These are phyloP conservation scores for Sarocladiaceae sp. DNA, from an alignment of 2,329 filamentous ascomycete species.

Conservation along the genomic window DNA sequence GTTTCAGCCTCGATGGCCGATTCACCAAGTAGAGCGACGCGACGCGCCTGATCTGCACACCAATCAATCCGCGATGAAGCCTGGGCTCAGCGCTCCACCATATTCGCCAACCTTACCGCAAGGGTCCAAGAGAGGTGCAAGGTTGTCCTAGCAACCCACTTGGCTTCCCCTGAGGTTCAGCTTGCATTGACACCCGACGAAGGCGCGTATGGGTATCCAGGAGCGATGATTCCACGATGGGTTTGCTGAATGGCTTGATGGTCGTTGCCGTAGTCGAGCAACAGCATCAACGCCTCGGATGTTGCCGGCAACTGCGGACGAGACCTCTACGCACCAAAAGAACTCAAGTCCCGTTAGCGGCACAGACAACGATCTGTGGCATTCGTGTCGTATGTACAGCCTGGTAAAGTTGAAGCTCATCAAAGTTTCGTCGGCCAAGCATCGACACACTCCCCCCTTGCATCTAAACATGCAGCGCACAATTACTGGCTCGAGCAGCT, in stretches of 20 bases:
- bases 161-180: conserved; percentile 4
- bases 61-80: conserved; percentile 1
- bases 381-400: no score
- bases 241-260: no score
- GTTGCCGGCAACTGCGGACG: no score
- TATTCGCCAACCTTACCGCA: background rate
- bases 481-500: no score
- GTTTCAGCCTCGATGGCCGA: conserved; percentile 7
- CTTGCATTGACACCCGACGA: background rate
- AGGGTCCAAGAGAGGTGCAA: background rate
- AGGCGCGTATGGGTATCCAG: background rate
- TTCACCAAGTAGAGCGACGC: conserved; percentile 4
- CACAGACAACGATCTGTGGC: no score
- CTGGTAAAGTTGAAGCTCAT: background rate
- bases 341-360: no score
- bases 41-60: conserved; percentile 5
- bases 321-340: no score
- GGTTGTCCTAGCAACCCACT: conserved; percentile 5
- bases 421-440: background rate
- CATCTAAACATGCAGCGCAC: no score
- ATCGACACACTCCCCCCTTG: no score
- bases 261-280: no score
- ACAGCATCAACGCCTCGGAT: no score
- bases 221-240: no score
- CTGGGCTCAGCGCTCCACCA: conserved; percentile 1